phyloP scores from a whole-genome alignment of 1,139 yeast genomes.

The Candida glucosophila region DNA sequence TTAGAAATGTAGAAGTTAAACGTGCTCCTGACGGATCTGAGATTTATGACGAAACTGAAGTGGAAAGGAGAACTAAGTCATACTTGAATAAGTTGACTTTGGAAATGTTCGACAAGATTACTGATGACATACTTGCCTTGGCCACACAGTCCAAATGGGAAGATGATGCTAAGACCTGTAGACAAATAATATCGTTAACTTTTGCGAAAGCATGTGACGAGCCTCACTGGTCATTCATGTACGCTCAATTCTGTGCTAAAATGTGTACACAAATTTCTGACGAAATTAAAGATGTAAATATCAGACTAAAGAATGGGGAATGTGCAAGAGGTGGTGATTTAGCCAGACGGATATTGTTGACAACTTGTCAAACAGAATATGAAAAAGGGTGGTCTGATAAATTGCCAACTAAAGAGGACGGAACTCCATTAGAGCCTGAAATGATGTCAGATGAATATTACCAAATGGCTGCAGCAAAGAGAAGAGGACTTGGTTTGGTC shows the following conservation, averaged over 20 bases:
- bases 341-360: conserved; percentile 74
- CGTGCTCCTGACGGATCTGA: conserved; percentile 73
- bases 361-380: conserved; percentile 88
- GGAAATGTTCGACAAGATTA: conserved; percentile 80
- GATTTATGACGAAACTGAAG: conserved; percentile 60
- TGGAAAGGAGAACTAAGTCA: conserved; percentile 80
- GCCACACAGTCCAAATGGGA: conserved; percentile 87
- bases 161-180: conserved; percentile 72
- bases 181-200: conserved; percentile 73
- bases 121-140: conserved; percentile 67
- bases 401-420: conserved; percentile 75
- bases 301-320: conserved; percentile 44
- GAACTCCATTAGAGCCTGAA: conserved; percentile 72
- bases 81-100: conserved; percentile 87
- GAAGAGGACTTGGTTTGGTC: conserved; percentile 96
- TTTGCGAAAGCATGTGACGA: conserved; percentile 97
- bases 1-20: conserved; percentile 43
- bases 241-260: conserved; percentile 90
- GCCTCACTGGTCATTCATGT: conserved; percentile 96
- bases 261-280: conserved; percentile 62
- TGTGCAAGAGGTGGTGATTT: conserved; percentile 56
- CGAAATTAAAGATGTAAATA: conserved; percentile 56
- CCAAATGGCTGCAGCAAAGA: conserved; percentile 84
- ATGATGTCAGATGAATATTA: conserved; percentile 97
- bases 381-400: conserved; percentile 93